Base-by-base conservation (phyloP, 2,329 filamentous ascomycete genomes). In the Neophaeococcomyces mojaviensis region DNA sequence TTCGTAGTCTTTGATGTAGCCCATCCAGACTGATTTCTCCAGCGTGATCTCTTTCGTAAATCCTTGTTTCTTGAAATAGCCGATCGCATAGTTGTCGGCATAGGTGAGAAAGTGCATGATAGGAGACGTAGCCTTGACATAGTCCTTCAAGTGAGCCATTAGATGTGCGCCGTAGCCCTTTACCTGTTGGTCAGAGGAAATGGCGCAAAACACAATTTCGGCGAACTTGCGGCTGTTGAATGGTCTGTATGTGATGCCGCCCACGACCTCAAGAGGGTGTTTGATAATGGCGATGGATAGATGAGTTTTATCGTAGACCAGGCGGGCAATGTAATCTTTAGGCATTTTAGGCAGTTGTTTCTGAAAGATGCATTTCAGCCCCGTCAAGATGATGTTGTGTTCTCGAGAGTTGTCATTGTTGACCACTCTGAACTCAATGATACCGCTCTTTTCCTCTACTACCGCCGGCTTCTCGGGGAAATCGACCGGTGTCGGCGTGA, bases 101-200 rank as follows among this genome's bases (percentile, higher is more conserved):
- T 98, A 98, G 1, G 92, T 98, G 2, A 98, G 75, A 66, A 98
- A 98, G 66, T 98, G 89, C 89, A 96, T 97, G 39, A 98, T 89
- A 55, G 89, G 83, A 44, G 87, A 94, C 1, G 90, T 96, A 5
- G 90, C 89, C 66, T 95, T 96, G 64, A 98, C 92, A 59, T 96
- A 98, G 70, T 98, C 81, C 68, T 98, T 98, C 37, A 98, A 71
- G 63, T 98, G 92, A 2, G 87, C 90, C 92, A 98, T 98, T 16
- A 98, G 74, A 72, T 97, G 90, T 9, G 92, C 90, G 53, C 92
- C 92, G 62, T 98, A 98, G 28, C 92, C 92, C 68, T 97, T 98
- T 57, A 98, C 92, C 67, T 98, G 92, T 66, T 98, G 92, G 61
- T 97, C 92, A 1, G 88, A 95, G 45, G 86, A 94, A 58, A 98